phyloP scores from a whole-genome alignment of 2,329 filamentous ascomycete species.

The Monosporascus sp. region DNA sequence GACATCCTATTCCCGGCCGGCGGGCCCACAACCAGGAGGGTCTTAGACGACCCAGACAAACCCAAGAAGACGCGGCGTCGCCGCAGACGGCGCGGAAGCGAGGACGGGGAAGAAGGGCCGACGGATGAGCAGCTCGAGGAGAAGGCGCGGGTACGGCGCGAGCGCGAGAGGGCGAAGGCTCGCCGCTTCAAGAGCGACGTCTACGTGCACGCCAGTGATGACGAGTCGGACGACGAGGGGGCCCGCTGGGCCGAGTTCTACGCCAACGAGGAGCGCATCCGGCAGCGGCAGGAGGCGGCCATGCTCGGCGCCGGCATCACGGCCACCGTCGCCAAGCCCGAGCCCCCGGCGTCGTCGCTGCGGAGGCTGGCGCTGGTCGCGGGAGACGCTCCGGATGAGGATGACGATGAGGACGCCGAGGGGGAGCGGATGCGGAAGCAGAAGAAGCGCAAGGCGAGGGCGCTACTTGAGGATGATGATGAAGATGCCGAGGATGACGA shows the following conservation, averaged over 20 bases:
- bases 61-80: conserved; percentile 58
- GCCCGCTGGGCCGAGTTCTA: conserved; percentile 63
- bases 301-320: conserved; percentile 16
- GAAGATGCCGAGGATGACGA: conserved; percentile 25
- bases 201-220: conserved; percentile 78
- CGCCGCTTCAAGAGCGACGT: conserved; percentile 78
- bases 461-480: conserved; percentile 22
- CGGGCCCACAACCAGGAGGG: conserved; percentile 54
- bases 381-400: conserved; percentile 9
- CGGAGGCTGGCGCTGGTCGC: background rate
- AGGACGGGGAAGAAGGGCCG: conserved; percentile 38
- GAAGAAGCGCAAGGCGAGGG: conserved; percentile 28
- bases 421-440: background rate
- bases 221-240: conserved; percentile 78
- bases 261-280: conserved; percentile 61
- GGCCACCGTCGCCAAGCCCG: conserved; percentile 10
- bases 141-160: conserved; percentile 54
- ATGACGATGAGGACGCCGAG: conserved; percentile 6
- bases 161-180: conserved; percentile 71
- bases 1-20: conserved; percentile 65
- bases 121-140: conserved; percentile 62
- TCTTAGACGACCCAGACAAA: conserved; percentile 47
- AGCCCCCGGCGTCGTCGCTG: background rate
- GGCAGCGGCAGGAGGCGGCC: conserved; percentile 45
- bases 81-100: conserved; percentile 31